phyloP scores from a whole-genome alignment of 306 rosid species.

The Notholithocarpus densiflorus region DNA sequence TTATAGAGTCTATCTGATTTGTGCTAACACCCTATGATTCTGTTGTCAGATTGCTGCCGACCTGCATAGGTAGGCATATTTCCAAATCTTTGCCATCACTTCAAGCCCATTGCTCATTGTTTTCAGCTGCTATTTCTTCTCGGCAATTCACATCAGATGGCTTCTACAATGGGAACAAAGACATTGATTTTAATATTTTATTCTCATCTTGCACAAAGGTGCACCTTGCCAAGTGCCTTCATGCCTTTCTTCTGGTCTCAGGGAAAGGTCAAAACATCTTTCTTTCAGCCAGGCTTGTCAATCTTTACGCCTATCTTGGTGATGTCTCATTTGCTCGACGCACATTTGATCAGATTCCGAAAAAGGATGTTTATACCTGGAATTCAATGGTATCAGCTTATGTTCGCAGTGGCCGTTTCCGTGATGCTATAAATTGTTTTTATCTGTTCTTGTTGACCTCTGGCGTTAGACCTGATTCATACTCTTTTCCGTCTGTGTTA shows the following conservation, averaged over 20 bases:
- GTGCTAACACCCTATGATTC: neutral
- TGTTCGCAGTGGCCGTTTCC: conserved; percentile 33
- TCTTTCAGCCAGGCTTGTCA: conserved; percentile 39
- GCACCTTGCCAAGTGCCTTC: conserved; percentile 40
- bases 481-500: conserved; percentile 49
- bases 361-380: conserved; percentile 49
- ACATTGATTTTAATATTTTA: conserved; percentile 22
- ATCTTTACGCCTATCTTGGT: conserved; percentile 40
- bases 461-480: conserved; percentile 38
- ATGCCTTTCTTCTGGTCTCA: conserved; percentile 41
- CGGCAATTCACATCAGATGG: conserved; percentile 17
- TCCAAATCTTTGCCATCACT: conserved; percentile 18
- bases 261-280: conserved; percentile 35
- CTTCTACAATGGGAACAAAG: conserved; percentile 23
- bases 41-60: conserved; percentile 33
- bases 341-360: conserved; percentile 35
- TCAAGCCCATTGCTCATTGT: conserved; percentile 24
- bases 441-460: conserved; percentile 25
- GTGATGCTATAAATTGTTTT: conserved; percentile 39
- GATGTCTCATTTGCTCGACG: conserved; percentile 30
- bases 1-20: neutral
- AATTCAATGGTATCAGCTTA: conserved; percentile 55
- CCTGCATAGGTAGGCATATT: conserved; percentile 31
- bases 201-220: conserved; percentile 37
- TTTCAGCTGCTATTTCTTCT: conserved; percentile 11